Base-by-base conservation (phyloP, 1,284 basidiomycete species). In the Ustilago crameri region DNA sequence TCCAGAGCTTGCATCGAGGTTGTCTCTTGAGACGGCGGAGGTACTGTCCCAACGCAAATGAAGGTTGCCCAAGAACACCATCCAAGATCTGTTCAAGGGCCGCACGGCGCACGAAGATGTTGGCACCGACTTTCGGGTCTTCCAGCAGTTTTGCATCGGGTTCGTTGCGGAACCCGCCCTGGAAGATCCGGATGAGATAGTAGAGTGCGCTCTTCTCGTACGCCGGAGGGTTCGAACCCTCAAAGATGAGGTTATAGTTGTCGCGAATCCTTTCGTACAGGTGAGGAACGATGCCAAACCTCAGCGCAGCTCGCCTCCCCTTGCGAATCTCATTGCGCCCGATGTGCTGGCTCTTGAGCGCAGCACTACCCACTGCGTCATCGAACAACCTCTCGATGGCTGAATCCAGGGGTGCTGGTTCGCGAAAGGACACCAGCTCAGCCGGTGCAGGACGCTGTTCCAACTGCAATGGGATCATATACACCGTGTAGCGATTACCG, bases 181-280 rank as follows among this genome's bases (percentile, higher is more conserved):
- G 54, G 30, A 72, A 58, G n/a, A 72, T 45, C 42, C 63, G 58
- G 2, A 63, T 45, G 43, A 67, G 46, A 24, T 24, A 40, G 51
- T 59, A 63, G 5, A 67, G 34, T 7, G 52, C 45, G 41, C 45
- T 55, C 43, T 59, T 63, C 30, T 72, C 69, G 55, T 66, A 72
- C 5, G 30, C 37, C 5, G 52, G 46, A 3, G 62, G 47, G 15
- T 58, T 47, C 8, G 15, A 22, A 14, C 69, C 69, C 3, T 44
- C 45, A 32, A 67, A 72, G 51, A 72, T 59, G 17, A 72, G 18
- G 26, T 67, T 72, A 59, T 67, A 72, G 37, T 47, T 48, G 53
- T 54, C 54, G 26, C 55, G 46, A 24, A 72, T 67, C 14, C 46
- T 26, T 20, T 63, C 51, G 51, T 52, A 58, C 0, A 63, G 38